phyloP scores from a whole-genome alignment of 2,329 filamentous ascomycete genomes.

The Cladobotryum mycophilum region DNA sequence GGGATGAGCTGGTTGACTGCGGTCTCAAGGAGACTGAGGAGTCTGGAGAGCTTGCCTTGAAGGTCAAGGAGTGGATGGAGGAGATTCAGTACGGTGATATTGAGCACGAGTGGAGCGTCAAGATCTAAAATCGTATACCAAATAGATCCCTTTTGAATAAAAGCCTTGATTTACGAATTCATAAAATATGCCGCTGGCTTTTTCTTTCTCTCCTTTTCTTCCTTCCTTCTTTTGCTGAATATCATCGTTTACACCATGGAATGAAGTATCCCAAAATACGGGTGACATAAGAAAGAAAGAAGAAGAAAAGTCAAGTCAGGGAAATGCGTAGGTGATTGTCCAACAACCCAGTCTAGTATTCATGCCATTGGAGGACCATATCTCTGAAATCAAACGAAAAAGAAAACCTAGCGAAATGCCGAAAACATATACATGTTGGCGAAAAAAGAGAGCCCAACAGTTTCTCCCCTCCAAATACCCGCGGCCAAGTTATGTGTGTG shows the following conservation, averaged over 20 bases:
- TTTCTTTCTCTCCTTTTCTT: background rate
- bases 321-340: conserved; percentile 4
- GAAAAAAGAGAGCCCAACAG: conserved; percentile 11
- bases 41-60: conserved; percentile 75
- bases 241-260: background rate
- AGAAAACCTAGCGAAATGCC: conserved; percentile 19
- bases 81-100: conserved; percentile 91
- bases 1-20: conserved; percentile 72
- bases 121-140: conserved; percentile 21
- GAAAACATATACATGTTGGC: conserved; percentile 28
- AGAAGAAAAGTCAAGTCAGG: background rate
- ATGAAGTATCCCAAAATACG: background rate
- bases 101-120: conserved; percentile 82
- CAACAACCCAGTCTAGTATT: conserved; percentile 23
- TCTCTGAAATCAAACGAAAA: conserved; percentile 17
- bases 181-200: background rate
- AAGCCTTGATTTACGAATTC: background rate
- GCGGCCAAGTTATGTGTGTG: conserved; percentile 1
- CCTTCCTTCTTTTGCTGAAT: too few species aligned
- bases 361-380: conserved; percentile 23
- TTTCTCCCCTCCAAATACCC: conserved; percentile 14
- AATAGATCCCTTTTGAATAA: background rate
- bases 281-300: background rate
- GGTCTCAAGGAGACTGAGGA: conserved; percentile 76
- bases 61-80: conserved; percentile 97